A percentile compares a stretch with the other conserved stretches of the same genome.
Conservation (phyloP, 768 basidiomycete species). For the Serendipita sp. region DNA sequence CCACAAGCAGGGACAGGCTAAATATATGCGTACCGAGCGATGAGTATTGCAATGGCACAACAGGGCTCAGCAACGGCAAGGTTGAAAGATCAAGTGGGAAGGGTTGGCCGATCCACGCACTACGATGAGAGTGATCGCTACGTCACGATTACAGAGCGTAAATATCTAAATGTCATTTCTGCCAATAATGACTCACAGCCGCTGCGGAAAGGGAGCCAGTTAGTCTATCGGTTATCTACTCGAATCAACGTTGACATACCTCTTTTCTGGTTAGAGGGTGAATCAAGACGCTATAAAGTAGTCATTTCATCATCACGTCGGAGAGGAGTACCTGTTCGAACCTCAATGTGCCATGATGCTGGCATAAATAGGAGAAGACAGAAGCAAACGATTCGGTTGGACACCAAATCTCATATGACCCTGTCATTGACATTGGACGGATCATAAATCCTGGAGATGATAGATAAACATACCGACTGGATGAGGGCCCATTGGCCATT, state of each 20-base stretch:
- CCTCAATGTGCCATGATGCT: slow-evolving; percentile 56
- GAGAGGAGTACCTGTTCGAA: slow-evolving; percentile 16
- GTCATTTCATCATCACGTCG: neutral
- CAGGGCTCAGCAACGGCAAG: slow-evolving; percentile 35
- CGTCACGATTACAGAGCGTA: neutral
- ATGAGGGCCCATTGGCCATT: slow-evolving; percentile 54
- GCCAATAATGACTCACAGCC: slow-evolving; percentile 27
- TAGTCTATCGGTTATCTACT: neutral
- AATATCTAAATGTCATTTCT: neutral
- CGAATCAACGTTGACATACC: slow-evolving; percentile 25
- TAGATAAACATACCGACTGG: slow-evolving; percentile 40
- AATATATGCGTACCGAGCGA: slow-evolving; percentile 34
- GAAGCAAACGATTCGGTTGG: slow-evolving; percentile 57
- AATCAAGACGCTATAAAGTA: slow-evolving; percentile 42
- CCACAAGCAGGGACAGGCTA: neutral
- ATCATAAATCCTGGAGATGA: neutral
- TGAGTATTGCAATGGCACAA: slow-evolving; percentile 52
- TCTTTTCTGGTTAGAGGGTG: slow-evolving; percentile 60
- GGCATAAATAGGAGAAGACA: slow-evolving; percentile 60
- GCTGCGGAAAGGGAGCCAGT: slow-evolving; percentile 20
- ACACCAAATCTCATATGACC: slow-evolving; percentile 71
- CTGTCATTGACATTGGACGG: slow-evolving; percentile 20
- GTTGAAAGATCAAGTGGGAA: slow-evolving; percentile 47
- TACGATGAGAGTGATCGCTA: slow-evolving; percentile 57
- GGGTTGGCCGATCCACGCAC: slow-evolving; percentile 58